These are phyloP conservation scores for Cornus kousa DNA, from an alignment of 148 eudicot genomes.

Conservation along the genomic window DNA sequence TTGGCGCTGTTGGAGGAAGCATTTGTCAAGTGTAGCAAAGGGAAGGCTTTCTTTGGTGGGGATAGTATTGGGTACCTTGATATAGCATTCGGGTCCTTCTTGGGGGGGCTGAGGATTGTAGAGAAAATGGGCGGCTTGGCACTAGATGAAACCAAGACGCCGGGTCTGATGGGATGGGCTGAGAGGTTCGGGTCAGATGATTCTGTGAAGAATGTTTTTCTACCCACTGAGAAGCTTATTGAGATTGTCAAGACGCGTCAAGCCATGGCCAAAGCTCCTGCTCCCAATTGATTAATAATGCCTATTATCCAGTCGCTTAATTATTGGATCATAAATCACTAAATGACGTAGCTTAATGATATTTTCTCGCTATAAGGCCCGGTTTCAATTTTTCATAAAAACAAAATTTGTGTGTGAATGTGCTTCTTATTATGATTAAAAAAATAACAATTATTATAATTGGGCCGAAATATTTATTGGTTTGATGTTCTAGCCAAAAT, in stretches of 20 bases:
- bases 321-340: too few species aligned
- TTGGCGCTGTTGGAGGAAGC: constrained; percentile 24
- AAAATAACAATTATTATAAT: too few species aligned
- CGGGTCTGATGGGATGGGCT: constrained; percentile 34
- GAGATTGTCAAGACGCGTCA: constrained; percentile 4
- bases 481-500: too few species aligned
- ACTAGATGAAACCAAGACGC: constrained; percentile 27
- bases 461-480: too few species aligned
- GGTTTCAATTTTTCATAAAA: too few species aligned
- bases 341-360: too few species aligned
- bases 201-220: constrained; percentile 29
- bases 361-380: too few species aligned
- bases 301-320: too few species aligned
- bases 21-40: constrained; percentile 28
- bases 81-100: constrained; percentile 33
- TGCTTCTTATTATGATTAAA: too few species aligned
- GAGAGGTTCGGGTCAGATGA: constrained; percentile 23
- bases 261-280: background rate
- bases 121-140: constrained; percentile 8
- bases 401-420: too few species aligned
- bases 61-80: constrained; percentile 36
- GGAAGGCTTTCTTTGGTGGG: constrained; percentile 27
- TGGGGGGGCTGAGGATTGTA: constrained; percentile 22
- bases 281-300: too few species aligned
- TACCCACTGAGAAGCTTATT: constrained; percentile 20